phyloP scores from a whole-genome alignment of 352 stramenopile species.

The Phytophthora rubi region DNA sequence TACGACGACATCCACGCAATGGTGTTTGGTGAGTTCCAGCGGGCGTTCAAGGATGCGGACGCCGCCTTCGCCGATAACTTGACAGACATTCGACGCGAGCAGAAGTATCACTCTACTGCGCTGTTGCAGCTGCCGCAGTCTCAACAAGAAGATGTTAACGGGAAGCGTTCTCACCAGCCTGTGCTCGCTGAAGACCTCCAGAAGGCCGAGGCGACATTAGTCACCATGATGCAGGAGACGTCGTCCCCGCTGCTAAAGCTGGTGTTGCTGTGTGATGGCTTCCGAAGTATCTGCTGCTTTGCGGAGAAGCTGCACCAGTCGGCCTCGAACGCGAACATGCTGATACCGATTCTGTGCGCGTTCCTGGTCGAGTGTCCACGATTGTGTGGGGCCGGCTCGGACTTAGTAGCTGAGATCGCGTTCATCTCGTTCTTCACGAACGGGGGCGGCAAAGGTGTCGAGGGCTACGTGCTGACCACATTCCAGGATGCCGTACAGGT shows the following conservation, averaged over 20 bases:
- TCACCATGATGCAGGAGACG: conserved; percentile 54
- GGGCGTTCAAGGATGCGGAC: conserved; percentile 52
- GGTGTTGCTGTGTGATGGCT: conserved; percentile 61
- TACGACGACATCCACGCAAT: conserved; percentile 71
- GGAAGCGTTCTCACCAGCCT: not conserved
- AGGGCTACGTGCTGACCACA: conserved; percentile 80
- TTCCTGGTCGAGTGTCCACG: conserved; percentile 56
- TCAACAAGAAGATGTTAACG: conserved; percentile 11
- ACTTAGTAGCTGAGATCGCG: conserved; percentile 78
- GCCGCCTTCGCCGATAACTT: conserved; percentile 55
- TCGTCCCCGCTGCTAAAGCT: conserved; percentile 70
- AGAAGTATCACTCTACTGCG: conserved; percentile 42
- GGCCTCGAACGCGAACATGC: conserved; percentile 68
- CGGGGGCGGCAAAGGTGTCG: conserved; percentile 73
- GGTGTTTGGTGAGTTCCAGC: conserved; percentile 63
- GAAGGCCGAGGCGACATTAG: conserved; percentile 49
- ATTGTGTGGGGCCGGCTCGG: conserved; percentile 24
- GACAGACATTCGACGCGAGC: conserved; percentile 54
- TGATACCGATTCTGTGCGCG: conserved; percentile 74
- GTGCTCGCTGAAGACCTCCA: conserved; percentile 46
- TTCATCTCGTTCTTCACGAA: conserved; percentile 83
- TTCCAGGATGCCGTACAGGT: conserved; percentile 79
- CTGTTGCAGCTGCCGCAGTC: conserved; percentile 27
- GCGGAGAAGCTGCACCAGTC: conserved; percentile 70
- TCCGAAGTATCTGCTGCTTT: conserved; percentile 71